phyloP scores from a whole-genome alignment of 352 stramenopile genomes.

The Phytophthora brassicae region DNA sequence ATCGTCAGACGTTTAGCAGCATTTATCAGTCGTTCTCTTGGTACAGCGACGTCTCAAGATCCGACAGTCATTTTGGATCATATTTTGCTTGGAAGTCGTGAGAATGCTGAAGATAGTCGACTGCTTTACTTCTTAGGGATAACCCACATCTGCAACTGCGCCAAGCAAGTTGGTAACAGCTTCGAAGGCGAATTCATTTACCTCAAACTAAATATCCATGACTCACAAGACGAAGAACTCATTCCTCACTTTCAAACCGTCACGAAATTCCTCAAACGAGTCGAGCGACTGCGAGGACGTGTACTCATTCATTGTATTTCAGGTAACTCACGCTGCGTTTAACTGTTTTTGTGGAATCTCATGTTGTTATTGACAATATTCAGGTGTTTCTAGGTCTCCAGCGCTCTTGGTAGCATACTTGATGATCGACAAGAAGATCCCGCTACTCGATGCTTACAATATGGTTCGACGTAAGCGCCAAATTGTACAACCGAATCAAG shows the following conservation, averaged over 20 bases:
- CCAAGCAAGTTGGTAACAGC: constrained; percentile 45
- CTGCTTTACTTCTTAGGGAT: constrained; percentile 44
- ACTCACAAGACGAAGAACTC: constrained; percentile 54
- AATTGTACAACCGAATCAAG: constrained; percentile 54
- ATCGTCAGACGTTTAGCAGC: constrained; percentile 21
- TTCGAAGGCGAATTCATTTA: constrained; percentile 75
- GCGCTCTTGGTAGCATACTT: constrained; percentile 63
- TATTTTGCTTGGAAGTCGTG: constrained; percentile 46
- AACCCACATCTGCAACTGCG: constrained; percentile 73
- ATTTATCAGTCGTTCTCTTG: constrained; percentile 29
- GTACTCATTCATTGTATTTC: constrained; percentile 65
- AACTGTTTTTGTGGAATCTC: not conserved
- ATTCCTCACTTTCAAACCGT: constrained; percentile 59
- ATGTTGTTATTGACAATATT: not conserved
- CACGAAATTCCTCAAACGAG: constrained; percentile 49
- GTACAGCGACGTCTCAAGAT: constrained; percentile 18
- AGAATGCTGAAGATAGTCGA: constrained; percentile 44
- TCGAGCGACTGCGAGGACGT: constrained; percentile 49
- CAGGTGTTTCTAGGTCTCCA: constrained; percentile 55
- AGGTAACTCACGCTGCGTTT: constrained; percentile 6
- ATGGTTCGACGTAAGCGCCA: constrained; percentile 48
- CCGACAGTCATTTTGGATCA: constrained; percentile 49
- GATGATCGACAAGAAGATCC: constrained; percentile 71
- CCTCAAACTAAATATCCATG: constrained; percentile 54
- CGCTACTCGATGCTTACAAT: constrained; percentile 59